Evolutionary conservation across 2,329 filamentous ascomycete species (phyloP).

Genomic region (Ramularia collo-cygni): DNA sequence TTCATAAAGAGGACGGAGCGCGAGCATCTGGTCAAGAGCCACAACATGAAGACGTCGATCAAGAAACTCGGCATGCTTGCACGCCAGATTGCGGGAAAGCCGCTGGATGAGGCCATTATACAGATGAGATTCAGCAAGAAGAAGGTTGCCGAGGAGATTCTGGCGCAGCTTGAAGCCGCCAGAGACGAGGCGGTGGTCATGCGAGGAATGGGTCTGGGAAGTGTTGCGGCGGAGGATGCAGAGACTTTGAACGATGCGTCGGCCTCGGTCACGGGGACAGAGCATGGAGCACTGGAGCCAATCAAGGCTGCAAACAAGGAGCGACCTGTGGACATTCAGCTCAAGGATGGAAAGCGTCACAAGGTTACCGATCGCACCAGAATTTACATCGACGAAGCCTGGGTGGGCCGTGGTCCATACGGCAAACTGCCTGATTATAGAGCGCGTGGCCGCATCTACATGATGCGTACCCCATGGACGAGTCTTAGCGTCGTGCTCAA

Average conservation of each 20-base stretch:
- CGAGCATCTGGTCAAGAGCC: conserved; percentile 54
- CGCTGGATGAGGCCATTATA: conserved; percentile 83
- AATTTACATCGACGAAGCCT: conserved; percentile 87
- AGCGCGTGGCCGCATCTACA: conserved; percentile 64
- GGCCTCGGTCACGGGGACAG: conserved; percentile 5
- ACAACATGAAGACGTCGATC: conserved; percentile 71
- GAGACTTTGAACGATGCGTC: conserved; percentile 9
- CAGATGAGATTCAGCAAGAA: conserved; percentile 97
- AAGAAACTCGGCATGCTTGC: conserved; percentile 89
- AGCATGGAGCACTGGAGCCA: conserved; percentile 3
- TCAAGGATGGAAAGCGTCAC: conserved; percentile 68
- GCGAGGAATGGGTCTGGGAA: conserved; percentile 73
- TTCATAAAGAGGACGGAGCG: conserved; percentile 61
- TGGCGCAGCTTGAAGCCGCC: conserved; percentile 71
- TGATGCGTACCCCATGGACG: conserved; percentile 65
- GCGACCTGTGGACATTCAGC: conserved; percentile 53
- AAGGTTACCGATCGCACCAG: conserved; percentile 66
- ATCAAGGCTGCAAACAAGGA: conserved; percentile 1
- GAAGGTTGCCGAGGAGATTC: conserved; percentile 75
- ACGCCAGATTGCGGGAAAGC: conserved; percentile 85
- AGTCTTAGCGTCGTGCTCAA: conserved; percentile 76
- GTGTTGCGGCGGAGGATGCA: conserved; percentile 16
- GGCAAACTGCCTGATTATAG: conserved; percentile 60
- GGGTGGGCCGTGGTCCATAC: conserved; percentile 73
- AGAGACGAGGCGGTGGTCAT: conserved; percentile 72